Evolutionary conservation across 2,329 filamentous ascomycete species (phyloP).

Genomic region (Fusarium globosum): DNA sequence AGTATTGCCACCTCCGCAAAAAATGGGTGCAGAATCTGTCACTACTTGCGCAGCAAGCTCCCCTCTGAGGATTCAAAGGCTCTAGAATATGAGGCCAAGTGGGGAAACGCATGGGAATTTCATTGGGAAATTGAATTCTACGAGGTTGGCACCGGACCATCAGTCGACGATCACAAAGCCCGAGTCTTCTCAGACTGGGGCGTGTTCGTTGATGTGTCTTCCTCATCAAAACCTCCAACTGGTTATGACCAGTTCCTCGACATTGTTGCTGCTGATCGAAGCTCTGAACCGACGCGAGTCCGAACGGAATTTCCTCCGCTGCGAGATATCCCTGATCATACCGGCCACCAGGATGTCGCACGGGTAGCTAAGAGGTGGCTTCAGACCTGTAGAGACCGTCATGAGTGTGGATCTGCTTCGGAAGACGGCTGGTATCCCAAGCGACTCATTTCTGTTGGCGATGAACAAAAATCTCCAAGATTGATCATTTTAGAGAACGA

Average conservation of each 20-base stretch:
- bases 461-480: not conserved
- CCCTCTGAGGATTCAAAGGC: not conserved
- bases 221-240: not conserved
- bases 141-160: not conserved
- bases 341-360: not conserved
- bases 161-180: not conserved
- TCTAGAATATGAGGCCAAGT: not conserved
- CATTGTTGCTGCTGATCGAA: accelerated
- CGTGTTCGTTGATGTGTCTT: not conserved
- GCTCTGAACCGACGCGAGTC: not conserved
- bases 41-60: not conserved
- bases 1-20: not conserved
- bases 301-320: not conserved
- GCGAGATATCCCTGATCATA: not conserved
- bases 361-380: not conserved
- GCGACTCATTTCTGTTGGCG: not conserved
- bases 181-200: not conserved
- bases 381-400: not conserved
- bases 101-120: not conserved
- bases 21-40: not conserved
- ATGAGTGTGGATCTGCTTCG: not conserved
- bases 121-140: not conserved
- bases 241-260: not conserved
- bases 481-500: not conserved
- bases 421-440: not conserved